Base-by-base conservation (phyloP, 495 filamentous ascomycete genomes). In the Daldinia decipiens region DNA sequence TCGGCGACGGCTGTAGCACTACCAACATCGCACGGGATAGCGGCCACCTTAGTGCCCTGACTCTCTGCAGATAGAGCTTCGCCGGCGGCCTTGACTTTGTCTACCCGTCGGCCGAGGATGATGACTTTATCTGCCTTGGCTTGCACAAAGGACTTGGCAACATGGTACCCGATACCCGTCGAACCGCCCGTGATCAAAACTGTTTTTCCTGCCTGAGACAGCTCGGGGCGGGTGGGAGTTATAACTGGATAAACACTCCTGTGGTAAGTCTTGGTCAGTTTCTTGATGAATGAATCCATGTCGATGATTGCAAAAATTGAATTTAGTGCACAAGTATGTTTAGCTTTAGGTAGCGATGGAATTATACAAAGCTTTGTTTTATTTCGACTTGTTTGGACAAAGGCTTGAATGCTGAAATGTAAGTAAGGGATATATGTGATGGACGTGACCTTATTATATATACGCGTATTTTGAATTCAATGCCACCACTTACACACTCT, bases 111-210 rank as follows among this genome's bases (percentile, higher is more conserved):
- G 21, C 58, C 74, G 3, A 76, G 36, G 38, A 81, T 72, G 62
- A 77, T 74, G 38, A 81, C 62, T 0, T 57, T 54, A 6, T 40
- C 27, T 1, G 78, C 73, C 7, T 70, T 64, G 0, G 80, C 80
- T 4, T 54, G 38, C 27, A 79, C 65, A 68, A 82, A 82, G 54
- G 67, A 56, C 19, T 61, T 73, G 6, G 77, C 77, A 53, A 78
- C 81, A 6, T 63, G 64, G 38, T 70, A 74, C 3, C 81, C 81
- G 62, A 82, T 80, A 13, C 78, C 78, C 12, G 32, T 40, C 24
- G 67, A 67, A 11, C 71, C 83, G 27, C 83, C 85, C 12, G 86
- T 87, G 53, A 88, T 77, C 3, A 87, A 38, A 24, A 87, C 71
- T 13, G 75, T 81, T 59, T 82, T 84, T 69, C 82, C 79, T 7